phyloP scores from a whole-genome alignment of 441 rosid genomes.

The Jatropha podagrica region DNA sequence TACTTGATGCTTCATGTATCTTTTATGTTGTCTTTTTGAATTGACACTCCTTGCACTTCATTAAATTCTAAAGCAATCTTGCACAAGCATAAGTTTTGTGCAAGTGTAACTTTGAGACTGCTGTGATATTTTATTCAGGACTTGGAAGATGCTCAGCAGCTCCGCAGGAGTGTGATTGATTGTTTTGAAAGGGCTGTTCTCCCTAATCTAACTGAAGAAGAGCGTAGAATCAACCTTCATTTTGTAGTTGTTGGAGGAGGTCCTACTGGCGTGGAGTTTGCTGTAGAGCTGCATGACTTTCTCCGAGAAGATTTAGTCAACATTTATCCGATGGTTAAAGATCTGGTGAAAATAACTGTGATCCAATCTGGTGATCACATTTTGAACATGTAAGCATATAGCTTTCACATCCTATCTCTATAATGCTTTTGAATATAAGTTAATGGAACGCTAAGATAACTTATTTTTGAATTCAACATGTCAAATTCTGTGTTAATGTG shows the following conservation, averaged over 20 bases:
- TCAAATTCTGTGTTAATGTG: background rate
- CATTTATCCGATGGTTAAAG: slow-evolving; percentile 74
- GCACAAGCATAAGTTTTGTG: background rate
- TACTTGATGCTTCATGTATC: slow-evolving; percentile 9
- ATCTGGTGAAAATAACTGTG: slow-evolving; percentile 63
- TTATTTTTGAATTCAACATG: background rate
- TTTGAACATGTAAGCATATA: slow-evolving; percentile 65
- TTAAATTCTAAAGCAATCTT: slow-evolving; percentile 2
- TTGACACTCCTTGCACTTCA: background rate
- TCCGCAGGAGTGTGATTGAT: slow-evolving; percentile 74
- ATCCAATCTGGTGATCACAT: slow-evolving; percentile 97
- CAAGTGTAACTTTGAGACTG: background rate
- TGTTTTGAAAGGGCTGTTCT: slow-evolving; percentile 84
- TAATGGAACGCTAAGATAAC: too few species aligned
- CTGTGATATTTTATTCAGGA: slow-evolving; percentile 45
- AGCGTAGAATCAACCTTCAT: slow-evolving; percentile 69
- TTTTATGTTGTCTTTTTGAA: background rate
- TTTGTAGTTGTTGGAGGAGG: slow-evolving; percentile 96
- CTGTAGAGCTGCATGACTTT: slow-evolving; percentile 92
- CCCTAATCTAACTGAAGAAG: slow-evolving; percentile 79
- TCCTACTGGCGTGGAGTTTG: slow-evolving; percentile 98
- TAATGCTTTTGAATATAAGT: background rate
- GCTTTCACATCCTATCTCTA: slow-evolving; percentile 8
- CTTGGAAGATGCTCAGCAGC: slow-evolving; percentile 88
- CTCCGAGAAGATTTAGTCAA: slow-evolving; percentile 64